These are phyloP conservation scores for Diddensiella santjacobensis DNA, from an alignment of 805 yeast species.

Conservation along the genomic window DNA sequence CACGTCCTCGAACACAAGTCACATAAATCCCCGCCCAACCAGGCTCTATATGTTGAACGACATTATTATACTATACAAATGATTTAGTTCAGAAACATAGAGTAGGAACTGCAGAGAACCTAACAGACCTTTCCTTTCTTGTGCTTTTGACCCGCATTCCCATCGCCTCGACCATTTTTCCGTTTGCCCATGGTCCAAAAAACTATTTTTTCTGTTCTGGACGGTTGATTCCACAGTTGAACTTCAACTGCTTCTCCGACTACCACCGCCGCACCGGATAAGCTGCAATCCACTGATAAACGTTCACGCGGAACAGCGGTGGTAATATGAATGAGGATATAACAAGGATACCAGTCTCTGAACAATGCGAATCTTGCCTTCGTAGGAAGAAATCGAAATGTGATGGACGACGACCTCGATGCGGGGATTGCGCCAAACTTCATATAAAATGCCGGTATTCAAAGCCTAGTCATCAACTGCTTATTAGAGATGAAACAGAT, in stretches of 20 bases:
- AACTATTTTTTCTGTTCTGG: background rate
- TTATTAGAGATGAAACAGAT: background rate
- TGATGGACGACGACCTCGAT: background rate
- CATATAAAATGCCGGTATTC: background rate
- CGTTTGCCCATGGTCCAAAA: slow-evolving; percentile 5
- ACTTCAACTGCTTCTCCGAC: too few relatives aligned
- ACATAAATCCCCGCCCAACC: slow-evolving; percentile 85
- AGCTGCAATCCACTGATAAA: too few relatives aligned
- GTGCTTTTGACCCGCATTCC: background rate
- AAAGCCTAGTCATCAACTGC: background rate
- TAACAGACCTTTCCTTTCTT: slow-evolving; percentile 3
- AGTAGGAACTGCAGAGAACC: background rate
- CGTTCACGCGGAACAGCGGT: too few relatives aligned
- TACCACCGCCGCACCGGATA: too few relatives aligned
- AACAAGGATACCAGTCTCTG: background rate
- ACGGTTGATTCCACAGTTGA: background rate
- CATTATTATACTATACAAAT: background rate
- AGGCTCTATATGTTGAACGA: slow-evolving; percentile 55
- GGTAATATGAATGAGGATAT: too few relatives aligned
- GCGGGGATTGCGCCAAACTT: background rate
- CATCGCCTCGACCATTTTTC: background rate
- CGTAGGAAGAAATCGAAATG: background rate
- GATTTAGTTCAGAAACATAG: background rate
- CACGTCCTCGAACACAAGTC: slow-evolving; percentile 80
- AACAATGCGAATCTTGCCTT: background rate